Evolutionary conservation across 1,284 basidiomycete genomes (phyloP).

Genomic region (Moesziomyces parantarcticus): DNA sequence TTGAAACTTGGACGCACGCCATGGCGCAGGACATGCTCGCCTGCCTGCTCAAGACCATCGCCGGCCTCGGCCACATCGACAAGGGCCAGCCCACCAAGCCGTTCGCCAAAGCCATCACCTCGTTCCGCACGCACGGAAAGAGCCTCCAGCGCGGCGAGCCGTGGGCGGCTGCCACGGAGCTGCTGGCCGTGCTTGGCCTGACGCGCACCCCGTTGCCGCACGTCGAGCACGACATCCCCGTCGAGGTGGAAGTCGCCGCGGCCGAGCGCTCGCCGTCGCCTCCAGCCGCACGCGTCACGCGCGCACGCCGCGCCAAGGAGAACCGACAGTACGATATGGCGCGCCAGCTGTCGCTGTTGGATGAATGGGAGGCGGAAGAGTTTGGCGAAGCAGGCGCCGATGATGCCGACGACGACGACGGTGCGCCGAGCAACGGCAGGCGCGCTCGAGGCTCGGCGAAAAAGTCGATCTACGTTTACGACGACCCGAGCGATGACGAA

Average conservation of each 20-base stretch:
- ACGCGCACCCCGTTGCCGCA: slow-evolving; percentile 15
- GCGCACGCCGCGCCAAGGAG: slow-evolving; percentile 33
- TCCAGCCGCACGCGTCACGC: slow-evolving; percentile 13
- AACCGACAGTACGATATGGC: slow-evolving; percentile 34
- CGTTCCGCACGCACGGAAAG: slow-evolving; percentile 33
- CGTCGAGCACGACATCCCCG: slow-evolving; percentile 40
- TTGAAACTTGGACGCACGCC: slow-evolving; percentile 54
- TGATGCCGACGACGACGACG: slow-evolving; percentile 14
- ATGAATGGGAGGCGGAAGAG: slow-evolving; percentile 39
- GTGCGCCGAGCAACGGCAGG: slow-evolving; percentile 8
- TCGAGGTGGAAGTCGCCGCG: slow-evolving; percentile 37
- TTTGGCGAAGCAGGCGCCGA: slow-evolving; percentile 20
- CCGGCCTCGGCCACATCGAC: slow-evolving; percentile 50
- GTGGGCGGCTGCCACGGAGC: slow-evolving; percentile 42
- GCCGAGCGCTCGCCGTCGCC: slow-evolving; percentile 36
- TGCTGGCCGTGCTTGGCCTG: slow-evolving; percentile 19
- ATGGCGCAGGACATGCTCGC: slow-evolving; percentile 51
- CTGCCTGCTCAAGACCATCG: slow-evolving; percentile 42
- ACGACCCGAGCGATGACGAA: slow-evolving; percentile 31
- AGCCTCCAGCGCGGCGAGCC: slow-evolving; percentile 48
- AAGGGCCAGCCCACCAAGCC: slow-evolving; percentile 42
- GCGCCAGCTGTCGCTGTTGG: slow-evolving; percentile 32
- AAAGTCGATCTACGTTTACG: slow-evolving; percentile 47
- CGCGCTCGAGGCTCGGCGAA: slow-evolving; percentile 10
- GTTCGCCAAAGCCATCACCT: slow-evolving; percentile 23